phyloP scores from a whole-genome alignment of 306 rosid species.

The Begonia peltatifolia region DNA sequence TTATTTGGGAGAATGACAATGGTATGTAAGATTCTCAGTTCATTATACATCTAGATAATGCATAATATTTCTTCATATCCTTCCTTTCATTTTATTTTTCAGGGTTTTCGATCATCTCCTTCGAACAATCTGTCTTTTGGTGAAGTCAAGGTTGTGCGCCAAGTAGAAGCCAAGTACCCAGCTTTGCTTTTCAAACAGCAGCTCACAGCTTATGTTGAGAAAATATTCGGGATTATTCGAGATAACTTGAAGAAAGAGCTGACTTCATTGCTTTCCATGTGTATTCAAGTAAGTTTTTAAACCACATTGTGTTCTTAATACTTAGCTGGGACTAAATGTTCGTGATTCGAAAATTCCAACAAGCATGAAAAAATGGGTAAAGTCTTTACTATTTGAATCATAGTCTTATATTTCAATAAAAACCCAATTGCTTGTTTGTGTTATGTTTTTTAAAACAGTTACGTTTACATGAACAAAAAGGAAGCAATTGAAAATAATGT shows the following conservation, averaged over 20 bases:
- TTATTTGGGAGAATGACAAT: slow-evolving; percentile 97
- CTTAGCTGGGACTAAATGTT: too few relatives aligned
- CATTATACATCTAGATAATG: too few relatives aligned
- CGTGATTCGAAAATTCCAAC: too few relatives aligned
- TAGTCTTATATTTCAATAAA: too few relatives aligned
- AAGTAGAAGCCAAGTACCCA: slow-evolving; percentile 95
- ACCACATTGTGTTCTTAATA: too few relatives aligned
- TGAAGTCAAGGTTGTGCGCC: slow-evolving; percentile 54
- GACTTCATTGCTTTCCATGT: slow-evolving; percentile 53
- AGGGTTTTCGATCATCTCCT: slow-evolving; percentile 97
- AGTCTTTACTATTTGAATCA: too few relatives aligned
- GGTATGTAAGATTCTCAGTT: slow-evolving; percentile 25
- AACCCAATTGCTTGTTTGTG: too few relatives aligned
- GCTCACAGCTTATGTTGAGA: slow-evolving; percentile 97
- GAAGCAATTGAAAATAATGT: too few relatives aligned
- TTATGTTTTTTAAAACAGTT: too few relatives aligned
- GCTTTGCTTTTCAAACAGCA: slow-evolving; percentile 99
- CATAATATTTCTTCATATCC: too few relatives aligned
- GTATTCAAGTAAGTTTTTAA: slow-evolving; percentile 63
- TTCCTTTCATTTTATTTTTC: slow-evolving; percentile 10
- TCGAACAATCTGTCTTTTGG: slow-evolving; percentile 57
- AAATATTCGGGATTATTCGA: slow-evolving; percentile 92
- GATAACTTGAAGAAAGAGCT: slow-evolving; percentile 96
- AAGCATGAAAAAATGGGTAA: too few relatives aligned
- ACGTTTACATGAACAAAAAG: too few relatives aligned